These are phyloP conservation scores for Bipolaris victoriae DNA, from an alignment of 2,329 filamentous ascomycete genomes.

Conservation along the genomic window DNA sequence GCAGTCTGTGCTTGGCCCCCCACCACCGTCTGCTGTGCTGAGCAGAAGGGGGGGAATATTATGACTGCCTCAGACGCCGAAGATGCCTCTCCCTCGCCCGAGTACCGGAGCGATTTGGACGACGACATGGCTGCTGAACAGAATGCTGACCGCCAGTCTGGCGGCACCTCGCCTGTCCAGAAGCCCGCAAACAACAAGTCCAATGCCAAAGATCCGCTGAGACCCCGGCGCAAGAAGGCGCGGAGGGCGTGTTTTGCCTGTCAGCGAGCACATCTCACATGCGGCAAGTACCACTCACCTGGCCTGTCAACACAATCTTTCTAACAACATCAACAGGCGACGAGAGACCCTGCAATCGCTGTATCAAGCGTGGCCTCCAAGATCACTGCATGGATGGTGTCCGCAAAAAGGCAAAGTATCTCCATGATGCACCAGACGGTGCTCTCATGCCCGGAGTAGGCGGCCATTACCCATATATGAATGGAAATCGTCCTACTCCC, in stretches of 20 bases:
- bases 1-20: conserved; percentile 37
- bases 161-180: conserved; percentile 43
- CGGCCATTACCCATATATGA: conserved; percentile 66
- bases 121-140: conserved; percentile 55
- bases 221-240: conserved; percentile 93
- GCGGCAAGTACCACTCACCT: conserved; percentile 72
- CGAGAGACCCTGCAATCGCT: conserved; percentile 90
- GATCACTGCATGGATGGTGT: conserved; percentile 95
- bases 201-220: conserved; percentile 83
- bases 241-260: conserved; percentile 94
- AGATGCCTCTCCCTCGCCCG: conserved; percentile 56
- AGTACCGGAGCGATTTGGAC: conserved; percentile 51
- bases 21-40: conserved; percentile 27
- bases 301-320: not conserved
- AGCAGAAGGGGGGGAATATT: conserved; percentile 49
- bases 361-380: conserved; percentile 89
- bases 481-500: conserved; percentile 54
- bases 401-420: conserved; percentile 98
- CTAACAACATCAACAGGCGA: conserved; percentile 68
- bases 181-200: conserved; percentile 44
- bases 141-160: conserved; percentile 47
- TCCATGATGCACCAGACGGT: conserved; percentile 92
- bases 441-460: conserved; percentile 85
- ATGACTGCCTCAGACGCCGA: conserved; percentile 57
- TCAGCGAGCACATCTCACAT: conserved; percentile 95